Evolutionary conservation across 2,329 filamentous ascomycete genomes (phyloP), one percentile per base, ranked within the genome.

Genomic region (Penicillium sp.): DNA sequence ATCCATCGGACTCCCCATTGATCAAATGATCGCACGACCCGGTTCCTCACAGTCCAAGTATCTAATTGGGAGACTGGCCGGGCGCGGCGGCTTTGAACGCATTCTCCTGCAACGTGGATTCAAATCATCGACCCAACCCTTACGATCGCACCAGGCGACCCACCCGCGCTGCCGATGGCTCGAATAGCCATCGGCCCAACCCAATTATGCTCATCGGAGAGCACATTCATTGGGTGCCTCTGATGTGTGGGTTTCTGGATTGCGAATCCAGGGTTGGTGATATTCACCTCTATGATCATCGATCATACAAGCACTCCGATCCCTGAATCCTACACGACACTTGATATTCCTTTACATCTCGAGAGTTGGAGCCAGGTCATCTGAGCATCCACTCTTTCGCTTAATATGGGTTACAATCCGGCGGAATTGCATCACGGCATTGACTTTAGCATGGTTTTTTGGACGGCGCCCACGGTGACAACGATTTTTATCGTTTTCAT

Each of bases 11-110:
- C 42, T 34, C 18, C 42, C 47, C 49, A 45, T 44, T 32, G 39
- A 54, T 58, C 53, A 51, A 60, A 46, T n/a, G 39, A 47, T 42
- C 32, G 39, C 43, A 53, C 55, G 55, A 58, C 57, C 50, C 50
- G 47, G 49, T 39, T 38, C 40, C 32, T 11, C 45, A 21, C 46
- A 53, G 50, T 31, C 45, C 38, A 44, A 45, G 38, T 47, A 43
- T 29, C 24, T 49, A 34, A 48, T 9, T 46, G 41, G 43, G 56
- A 53, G 39, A 48, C 27, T 43, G 41, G 18, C 45, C 40, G 54
- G 59, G 46, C 54, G 53, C 54, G 44, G 29, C 42, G 14, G 45
- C 29, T 14, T 40, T 55, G 43, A 46, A 51, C 41, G 21, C 36
- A 31, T 21, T 48, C 32, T 22, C 38, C 24, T 47, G 42, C 41